A percentile compares a stretch with the other conserved stretches of the same genome.
These are phyloP conservation scores for Tricholomella constricta DNA, from an alignment of 768 basidiomycete genomes.

Conservation along the genomic window DNA sequence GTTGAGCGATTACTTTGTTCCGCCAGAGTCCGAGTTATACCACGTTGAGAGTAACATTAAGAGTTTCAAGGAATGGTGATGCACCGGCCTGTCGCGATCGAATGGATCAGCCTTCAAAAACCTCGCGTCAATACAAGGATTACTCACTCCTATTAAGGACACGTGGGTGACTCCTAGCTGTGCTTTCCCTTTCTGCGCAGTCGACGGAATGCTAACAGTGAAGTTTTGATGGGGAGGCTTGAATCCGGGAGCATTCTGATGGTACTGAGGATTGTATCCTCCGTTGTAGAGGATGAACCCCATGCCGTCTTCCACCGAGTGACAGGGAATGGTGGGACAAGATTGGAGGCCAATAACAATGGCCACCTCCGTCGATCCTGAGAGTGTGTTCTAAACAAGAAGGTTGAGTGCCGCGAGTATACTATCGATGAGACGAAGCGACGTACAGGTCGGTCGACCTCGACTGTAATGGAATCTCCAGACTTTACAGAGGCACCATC, in stretches of 20 bases:
- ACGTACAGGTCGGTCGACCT: constrained; percentile 51
- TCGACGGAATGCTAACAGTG: constrained; percentile 40
- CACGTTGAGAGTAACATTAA: constrained; percentile 34
- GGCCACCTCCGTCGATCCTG: constrained; percentile 44
- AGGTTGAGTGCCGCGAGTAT: background rate
- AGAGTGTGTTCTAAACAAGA: constrained; percentile 35
- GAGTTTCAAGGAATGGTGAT: constrained; percentile 30
- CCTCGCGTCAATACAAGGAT: background rate
- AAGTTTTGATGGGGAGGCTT: constrained; percentile 49
- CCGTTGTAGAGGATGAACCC: constrained; percentile 52
- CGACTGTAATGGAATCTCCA: constrained; percentile 43
- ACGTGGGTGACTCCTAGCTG: constrained; percentile 39
- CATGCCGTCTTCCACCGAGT: constrained; percentile 27
- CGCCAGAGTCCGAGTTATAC: constrained; percentile 9
- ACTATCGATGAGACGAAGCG: background rate
- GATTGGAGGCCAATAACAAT: constrained; percentile 46
- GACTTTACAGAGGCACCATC: constrained; percentile 32
- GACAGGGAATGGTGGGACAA: constrained; percentile 28
- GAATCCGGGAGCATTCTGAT: constrained; percentile 17
- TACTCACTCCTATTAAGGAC: constrained; percentile 42
- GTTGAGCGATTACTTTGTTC: background rate
- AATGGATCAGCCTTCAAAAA: background rate
- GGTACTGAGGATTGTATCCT: constrained; percentile 37
- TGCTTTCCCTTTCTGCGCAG: constrained; percentile 28
- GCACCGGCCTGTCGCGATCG: constrained; percentile 29